phyloP scores from a whole-genome alignment of 495 filamentous ascomycete genomes.

The Lentithecium fluviatile region DNA sequence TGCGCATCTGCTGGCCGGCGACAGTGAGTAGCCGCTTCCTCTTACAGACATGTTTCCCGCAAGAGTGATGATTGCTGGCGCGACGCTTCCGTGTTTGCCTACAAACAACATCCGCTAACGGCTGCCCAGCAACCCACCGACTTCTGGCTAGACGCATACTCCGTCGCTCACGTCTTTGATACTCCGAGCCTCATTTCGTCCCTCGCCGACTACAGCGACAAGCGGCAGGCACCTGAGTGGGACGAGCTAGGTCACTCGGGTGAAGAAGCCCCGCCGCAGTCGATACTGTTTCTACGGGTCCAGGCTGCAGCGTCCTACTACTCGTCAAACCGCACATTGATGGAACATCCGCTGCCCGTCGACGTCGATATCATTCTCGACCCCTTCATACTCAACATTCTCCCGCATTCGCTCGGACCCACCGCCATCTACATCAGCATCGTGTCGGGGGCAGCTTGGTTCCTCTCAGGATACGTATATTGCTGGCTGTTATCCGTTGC shows the following conservation, averaged over 20 bases:
- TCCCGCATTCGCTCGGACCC: slow-evolving; percentile 44
- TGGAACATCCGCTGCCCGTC: slow-evolving; percentile 73
- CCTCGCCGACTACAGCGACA: slow-evolving; percentile 61
- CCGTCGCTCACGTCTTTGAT: slow-evolving; percentile 57
- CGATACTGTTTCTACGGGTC: slow-evolving; percentile 75
- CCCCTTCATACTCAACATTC: slow-evolving; percentile 57
- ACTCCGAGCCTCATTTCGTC: slow-evolving; percentile 61
- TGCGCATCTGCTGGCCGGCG: slow-evolving; percentile 90
- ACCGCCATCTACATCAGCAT: slow-evolving; percentile 42
- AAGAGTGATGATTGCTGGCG: neutral
- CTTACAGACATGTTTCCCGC: neutral
- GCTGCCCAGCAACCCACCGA: slow-evolving; percentile 75
- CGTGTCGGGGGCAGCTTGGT: slow-evolving; percentile 41
- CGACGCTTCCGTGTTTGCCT: slow-evolving; percentile 25
- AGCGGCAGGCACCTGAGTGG: slow-evolving; percentile 43
- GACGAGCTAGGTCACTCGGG: slow-evolving; percentile 22
- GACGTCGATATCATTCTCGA: slow-evolving; percentile 87
- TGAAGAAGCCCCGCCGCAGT: slow-evolving; percentile 38
- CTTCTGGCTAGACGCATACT: slow-evolving; percentile 67
- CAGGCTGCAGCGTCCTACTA: slow-evolving; percentile 80
- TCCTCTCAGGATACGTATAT: slow-evolving; percentile 42
- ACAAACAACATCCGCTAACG: neutral
- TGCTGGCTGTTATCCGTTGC: slow-evolving; percentile 33
- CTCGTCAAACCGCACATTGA: slow-evolving; percentile 67
- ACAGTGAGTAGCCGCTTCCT: slow-evolving; percentile 60